Evolutionary conservation across 2,329 filamentous ascomycete genomes (phyloP).

Genomic region (Nigrograna mackinnonii): DNA sequence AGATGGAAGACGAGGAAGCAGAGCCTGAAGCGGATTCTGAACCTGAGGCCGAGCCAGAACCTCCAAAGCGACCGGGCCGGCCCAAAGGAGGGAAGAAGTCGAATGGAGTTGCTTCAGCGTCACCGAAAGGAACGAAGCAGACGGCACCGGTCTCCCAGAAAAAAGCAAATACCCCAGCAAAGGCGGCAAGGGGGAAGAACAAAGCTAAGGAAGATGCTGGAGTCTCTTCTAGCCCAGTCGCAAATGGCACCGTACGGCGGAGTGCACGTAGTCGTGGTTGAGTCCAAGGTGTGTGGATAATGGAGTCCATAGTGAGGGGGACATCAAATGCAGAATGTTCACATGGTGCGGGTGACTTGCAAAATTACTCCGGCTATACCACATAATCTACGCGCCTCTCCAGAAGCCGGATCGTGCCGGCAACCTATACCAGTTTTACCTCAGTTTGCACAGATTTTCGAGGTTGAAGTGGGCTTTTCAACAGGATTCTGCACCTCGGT

Average conservation of each 20-base stretch:
- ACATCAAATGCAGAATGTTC: no score
- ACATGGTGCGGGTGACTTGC: no score
- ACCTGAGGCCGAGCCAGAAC: constrained; percentile 12
- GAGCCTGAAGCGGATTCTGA: constrained; percentile 17
- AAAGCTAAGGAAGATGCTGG: constrained; percentile 15
- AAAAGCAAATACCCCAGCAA: constrained; percentile 14
- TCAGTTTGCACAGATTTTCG: no score
- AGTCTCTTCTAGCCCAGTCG: constrained; percentile 14
- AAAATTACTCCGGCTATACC: no score
- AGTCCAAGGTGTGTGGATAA: neutral
- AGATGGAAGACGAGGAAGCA: constrained; percentile 28
- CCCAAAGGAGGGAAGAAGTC: constrained; percentile 11
- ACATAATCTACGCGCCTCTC: no score
- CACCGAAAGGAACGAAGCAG: constrained; percentile 1
- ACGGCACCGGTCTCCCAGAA: constrained; percentile 2
- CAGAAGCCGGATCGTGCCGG: no score
- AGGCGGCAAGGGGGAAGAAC: constrained; percentile 16
- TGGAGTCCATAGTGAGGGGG: no score
- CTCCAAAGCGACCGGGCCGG: constrained; percentile 16
- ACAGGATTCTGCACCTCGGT: no score
- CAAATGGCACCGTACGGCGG: constrained; percentile 21
- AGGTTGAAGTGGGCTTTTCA: no score
- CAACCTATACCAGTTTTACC: no score
- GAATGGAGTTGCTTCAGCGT: constrained; percentile 14
- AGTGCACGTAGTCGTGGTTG: constrained; percentile 17